Evolutionary conservation across 345 rosid genomes (phyloP), one percentile per base, ranked within the genome.

Genomic region (Dovyalis caffra): DNA sequence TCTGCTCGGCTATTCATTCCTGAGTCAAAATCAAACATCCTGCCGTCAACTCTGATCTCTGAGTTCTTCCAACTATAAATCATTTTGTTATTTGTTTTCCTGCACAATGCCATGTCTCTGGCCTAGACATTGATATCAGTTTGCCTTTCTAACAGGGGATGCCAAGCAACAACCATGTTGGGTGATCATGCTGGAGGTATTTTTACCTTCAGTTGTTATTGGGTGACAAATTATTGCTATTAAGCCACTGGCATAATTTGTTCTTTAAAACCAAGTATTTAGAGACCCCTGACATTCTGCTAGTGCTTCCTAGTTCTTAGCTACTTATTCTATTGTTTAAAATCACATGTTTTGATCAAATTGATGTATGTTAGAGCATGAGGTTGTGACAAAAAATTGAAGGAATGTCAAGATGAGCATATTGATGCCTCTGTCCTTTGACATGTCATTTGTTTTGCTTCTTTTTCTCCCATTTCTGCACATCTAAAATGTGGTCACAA

Each of bases 181-280:
- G 98, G 94, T 89, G 76, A 92, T 94, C 74, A 89, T 94, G 97
- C 97, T 92, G 28, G 98, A 94, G 98, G 98, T 93, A 83, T 79
- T 70, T 64, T 58, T 56, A 68, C 47, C 70, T 73, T 58, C 23
- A 40, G 43, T 74, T 63, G 37, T 63, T 12, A 6, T 9, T 51
- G 38, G n/a, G 32, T 68, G 12, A 4, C 43, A 56, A 35, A 51
- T 10, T 61, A 26, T 71, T 72, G 40, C 72, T 64, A 25, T 38
- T 40, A 28, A 74, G 69, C 32, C 32, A 68, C 66, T 70, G 67
- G 60, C 49, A 53, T 37, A 74, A 62, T 4, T 43, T 43, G 14
- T 43, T 43, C 47, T 16, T 16, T 16, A 3, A 12, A 14, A 43
- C 31, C 35, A 23, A 65, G n/a, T 29, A 10, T 66, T 53, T 45